Conservation (phyloP, 1,284 basidiomycete genomes). For the Papiliotrema terrestris region DNA sequence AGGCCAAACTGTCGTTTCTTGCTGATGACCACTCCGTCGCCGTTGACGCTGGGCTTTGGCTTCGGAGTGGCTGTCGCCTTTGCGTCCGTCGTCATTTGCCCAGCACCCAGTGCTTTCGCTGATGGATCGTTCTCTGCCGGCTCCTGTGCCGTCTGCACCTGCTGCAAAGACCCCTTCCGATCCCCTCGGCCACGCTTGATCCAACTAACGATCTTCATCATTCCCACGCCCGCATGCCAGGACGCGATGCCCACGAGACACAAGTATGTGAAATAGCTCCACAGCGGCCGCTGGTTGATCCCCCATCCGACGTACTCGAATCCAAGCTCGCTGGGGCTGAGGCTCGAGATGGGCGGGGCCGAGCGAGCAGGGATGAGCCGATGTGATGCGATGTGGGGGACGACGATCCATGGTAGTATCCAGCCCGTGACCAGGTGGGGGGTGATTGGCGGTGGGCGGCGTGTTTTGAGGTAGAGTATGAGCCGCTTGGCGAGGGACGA, state of each 20-base stretch:
- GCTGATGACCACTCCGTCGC: neutral
- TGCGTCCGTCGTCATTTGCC: neutral
- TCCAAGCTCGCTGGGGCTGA: constrained; percentile 39
- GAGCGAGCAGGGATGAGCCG: constrained; percentile 31
- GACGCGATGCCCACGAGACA: constrained; percentile 20
- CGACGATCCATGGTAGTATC: constrained; percentile 26
- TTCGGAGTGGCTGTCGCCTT: neutral
- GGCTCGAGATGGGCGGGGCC: constrained; percentile 23
- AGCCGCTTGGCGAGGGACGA: constrained; percentile 26
- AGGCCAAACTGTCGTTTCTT: constrained; percentile 19
- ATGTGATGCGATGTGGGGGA: constrained; percentile 37
- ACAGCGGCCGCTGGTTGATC: constrained; percentile 13
- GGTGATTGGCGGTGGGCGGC: constrained; percentile 5
- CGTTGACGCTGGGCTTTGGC: neutral
- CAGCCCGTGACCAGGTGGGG: constrained; percentile 28
- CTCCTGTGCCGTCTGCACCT: neutral
- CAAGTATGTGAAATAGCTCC: constrained; percentile 24
- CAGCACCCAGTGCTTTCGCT: neutral
- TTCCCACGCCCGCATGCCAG: constrained; percentile 32
- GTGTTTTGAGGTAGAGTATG: constrained; percentile 13
- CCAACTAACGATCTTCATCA: constrained; percentile 39
- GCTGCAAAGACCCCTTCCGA: neutral
- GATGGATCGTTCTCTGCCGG: neutral
- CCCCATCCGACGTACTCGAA: constrained; percentile 43
- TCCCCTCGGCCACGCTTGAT: constrained; percentile 11